These are phyloP conservation scores for Talaromyces verruculosus DNA, from an alignment of 2,329 filamentous ascomycete species.

Conservation along the genomic window DNA sequence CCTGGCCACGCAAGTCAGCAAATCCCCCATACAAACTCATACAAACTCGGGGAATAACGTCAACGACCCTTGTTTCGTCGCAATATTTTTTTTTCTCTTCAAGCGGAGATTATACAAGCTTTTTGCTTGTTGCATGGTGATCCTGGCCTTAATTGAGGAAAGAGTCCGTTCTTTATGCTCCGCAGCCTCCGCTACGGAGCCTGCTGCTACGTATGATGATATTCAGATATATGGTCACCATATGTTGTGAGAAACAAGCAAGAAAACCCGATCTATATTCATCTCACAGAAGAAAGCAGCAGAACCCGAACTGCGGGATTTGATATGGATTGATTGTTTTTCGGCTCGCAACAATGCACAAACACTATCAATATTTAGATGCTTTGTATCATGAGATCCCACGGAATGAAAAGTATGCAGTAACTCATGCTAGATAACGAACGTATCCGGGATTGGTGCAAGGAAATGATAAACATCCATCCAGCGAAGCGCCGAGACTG, in stretches of 20 bases:
- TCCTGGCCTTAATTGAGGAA: background rate
- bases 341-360: background rate
- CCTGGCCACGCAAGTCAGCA: background rate
- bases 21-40: background rate
- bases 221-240: background rate
- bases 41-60: conserved; percentile 22
- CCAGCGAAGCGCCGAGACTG: background rate
- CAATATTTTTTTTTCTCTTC: background rate
- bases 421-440: background rate
- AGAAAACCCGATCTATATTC: background rate
- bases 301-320: background rate
- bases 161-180: background rate
- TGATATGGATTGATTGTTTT: too few relatives aligned
- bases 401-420: background rate
- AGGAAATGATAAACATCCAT: background rate
- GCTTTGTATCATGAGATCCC: background rate
- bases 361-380: too few relatives aligned
- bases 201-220: background rate
- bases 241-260: background rate
- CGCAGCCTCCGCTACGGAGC: background rate
- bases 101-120: background rate
- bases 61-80: conserved; percentile 25
- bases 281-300: background rate
- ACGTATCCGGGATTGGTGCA: background rate
- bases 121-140: background rate